Base-by-base conservation (phyloP, 768 basidiomycete species). In the Mycena amicta region DNA sequence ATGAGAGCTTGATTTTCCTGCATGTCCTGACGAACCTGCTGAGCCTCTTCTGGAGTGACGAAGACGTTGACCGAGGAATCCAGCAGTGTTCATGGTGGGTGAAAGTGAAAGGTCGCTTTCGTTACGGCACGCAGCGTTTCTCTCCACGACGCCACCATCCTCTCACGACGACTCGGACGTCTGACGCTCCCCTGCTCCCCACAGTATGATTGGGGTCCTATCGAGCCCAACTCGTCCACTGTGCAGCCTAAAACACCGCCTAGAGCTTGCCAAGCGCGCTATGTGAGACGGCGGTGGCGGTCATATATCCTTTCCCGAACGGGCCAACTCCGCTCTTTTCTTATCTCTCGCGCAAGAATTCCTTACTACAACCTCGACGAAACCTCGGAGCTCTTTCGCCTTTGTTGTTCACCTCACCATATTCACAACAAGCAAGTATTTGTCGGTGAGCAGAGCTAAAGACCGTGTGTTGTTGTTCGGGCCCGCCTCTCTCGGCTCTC, bases 1-100 rank as follows among this genome's bases (percentile, higher is more conserved):
- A 64, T 60, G 20, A 64, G 53, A 2, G 27, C 52, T 29, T 55
- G 46, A n/a, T 64, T 60, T 39, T 60, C 55, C 28, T 57, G n/a
- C 47, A 64, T 57, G 1, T 29, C 31, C 20, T 50, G 50, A 12
- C 62, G 22, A 0, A 27, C 55, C 31, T 56, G 51, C 8, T 41
- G 52, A 18, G 57, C 57, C 40, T 59, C 55, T 15, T 59, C 57
- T 1, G 53, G 46, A 13, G 57, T 59, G 4, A 64, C 49, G 37
- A 63, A 60, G 39, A 60, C 26, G 22, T 63, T 63, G 3, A 60
- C 52, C 12, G n/a, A 63, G 39, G 20, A 60, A 60, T 4, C 26
- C 37, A 20, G 12, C 41, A 5, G 53, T 31, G 3, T 59, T 59
- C 53, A 59, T 59, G 29, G 26, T 50, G 37, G 43, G 26, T 6